Base-by-base conservation (phyloP, 805 yeast species). In the Kodamaea hsintzibuensis region DNA sequence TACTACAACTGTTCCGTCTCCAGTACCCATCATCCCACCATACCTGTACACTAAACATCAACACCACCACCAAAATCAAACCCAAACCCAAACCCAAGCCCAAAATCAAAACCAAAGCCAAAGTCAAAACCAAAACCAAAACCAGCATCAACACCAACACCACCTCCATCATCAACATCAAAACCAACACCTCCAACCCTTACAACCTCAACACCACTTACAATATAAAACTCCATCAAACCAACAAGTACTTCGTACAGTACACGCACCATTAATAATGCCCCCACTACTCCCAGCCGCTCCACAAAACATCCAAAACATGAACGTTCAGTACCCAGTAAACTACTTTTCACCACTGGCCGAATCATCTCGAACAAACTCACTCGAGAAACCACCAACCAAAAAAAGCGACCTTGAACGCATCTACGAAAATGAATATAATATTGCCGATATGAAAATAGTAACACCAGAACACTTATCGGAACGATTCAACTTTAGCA, bases 401-500 rank as follows among this genome's bases (percentile, higher is more conserved):
- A 38, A 16, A 13, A 43, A 43, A 19, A 22, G 35, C 33, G 47
- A 43, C 47, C 37, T 46, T 22, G 49, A 33, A 46, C 42, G 42
- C 49, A 18, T 46, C 25, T 46, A 46, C 49, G 42, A 49, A 19
- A 39, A 27, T 8, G 47, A 49, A 30, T 42, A 30, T 42, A 19
- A 18, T 14, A 13, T 40, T 22, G 18, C 47, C 14, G 52, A 49
- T 47, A 18, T 42, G 51, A n/a, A 25, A 37, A 38, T n/a, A 30
- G 53, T 66, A 43, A 64, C 68, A 5, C 63, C 66, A 3, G 57
- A 50, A 30, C 61, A 52, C 53, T 55, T 66, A 16, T 65, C 64
- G 46, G 55, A 60, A 4, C 53, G 38, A 13, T 70, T 60, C 57
- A 60, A 61, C 50, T 70, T 70, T 58, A 67, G 66, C 53, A 54